A percentile compares a stretch with the other conserved stretches of the same genome.
Conservation (phyloP, 2,329 filamentous ascomycete genomes). For the Fusarium albosuccineum region DNA sequence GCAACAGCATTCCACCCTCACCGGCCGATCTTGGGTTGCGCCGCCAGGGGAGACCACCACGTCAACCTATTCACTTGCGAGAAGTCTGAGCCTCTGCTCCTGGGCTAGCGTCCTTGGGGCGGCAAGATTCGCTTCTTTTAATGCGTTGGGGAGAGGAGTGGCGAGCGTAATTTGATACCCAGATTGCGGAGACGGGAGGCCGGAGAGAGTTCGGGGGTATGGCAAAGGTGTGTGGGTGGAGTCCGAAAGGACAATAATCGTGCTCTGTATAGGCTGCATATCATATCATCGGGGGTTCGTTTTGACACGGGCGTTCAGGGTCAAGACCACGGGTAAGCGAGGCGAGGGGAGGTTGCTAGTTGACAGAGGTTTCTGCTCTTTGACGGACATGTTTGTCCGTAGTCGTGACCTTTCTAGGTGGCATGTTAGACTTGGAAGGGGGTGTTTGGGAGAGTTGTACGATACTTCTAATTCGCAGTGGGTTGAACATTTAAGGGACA, state of each 20-base stretch:
- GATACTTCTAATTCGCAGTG: slow-evolving; percentile 37
- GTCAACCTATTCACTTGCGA: slow-evolving; percentile 88
- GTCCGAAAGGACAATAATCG: slow-evolving; percentile 31
- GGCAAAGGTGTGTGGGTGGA: slow-evolving; percentile 15
- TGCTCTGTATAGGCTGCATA: slow-evolving; percentile 41
- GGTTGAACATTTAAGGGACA: slow-evolving; percentile 4
- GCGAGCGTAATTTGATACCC: slow-evolving; percentile 18
- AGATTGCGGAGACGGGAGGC: slow-evolving; percentile 7
- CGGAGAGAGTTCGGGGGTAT: slow-evolving; percentile 3
- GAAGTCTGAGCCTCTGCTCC: slow-evolving; percentile 55
- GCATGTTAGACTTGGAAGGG: slow-evolving; percentile 25
- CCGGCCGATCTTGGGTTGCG: slow-evolving; percentile 88
- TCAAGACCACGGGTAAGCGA: slow-evolving; percentile 30
- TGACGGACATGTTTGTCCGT: slow-evolving; percentile 24
- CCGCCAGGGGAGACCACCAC: slow-evolving; percentile 87
- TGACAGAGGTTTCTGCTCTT: slow-evolving; percentile 19
- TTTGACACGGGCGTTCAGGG: slow-evolving; percentile 43
- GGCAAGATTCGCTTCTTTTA: slow-evolving; percentile 31
- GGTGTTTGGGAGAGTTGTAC: slow-evolving; percentile 25
- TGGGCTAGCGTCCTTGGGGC: slow-evolving; percentile 47
- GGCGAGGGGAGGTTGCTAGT: slow-evolving; percentile 28
- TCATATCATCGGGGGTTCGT: slow-evolving; percentile 42
- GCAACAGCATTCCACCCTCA: slow-evolving; percentile 96
- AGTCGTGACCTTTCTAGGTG: slow-evolving; percentile 15
- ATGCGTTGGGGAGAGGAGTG: slow-evolving; percentile 11